Base-by-base conservation (phyloP, 805 yeast species). In the Ogataea glucozyma region DNA sequence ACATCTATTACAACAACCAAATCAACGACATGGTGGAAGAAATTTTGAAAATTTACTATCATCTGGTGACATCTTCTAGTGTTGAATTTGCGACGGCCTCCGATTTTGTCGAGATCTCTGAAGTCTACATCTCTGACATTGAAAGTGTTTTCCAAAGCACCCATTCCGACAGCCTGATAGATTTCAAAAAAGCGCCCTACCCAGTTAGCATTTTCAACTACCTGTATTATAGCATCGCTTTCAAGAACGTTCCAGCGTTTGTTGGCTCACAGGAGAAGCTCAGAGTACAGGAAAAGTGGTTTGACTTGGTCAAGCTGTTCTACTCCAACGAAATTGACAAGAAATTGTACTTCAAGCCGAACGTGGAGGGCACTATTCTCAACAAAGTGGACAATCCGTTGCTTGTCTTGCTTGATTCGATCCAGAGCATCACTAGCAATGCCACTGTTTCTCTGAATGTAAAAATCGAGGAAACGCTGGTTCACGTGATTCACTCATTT, bases 1-100 rank as follows among this genome's bases (percentile, higher is more conserved):
- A 89, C 60, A 76, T 82, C 10, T 89, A 89, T 56, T 91, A 91
- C 60, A 82, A 82, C 46, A 95, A 88, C 52, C 99, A 93, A 62
- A 78, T 85, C 4, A 75, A 83, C 12, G 97, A 90, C 60, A 83
- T 91, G 69, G 69, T 89, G 14, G 76, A 79, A 21, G 95, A 85
- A 45, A 68, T 89, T 12, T 64, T 82, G 31, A 52, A 73, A 14
- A 76, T 70, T 44, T 64, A 66, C 41, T 72, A 56, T 51, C 66
- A 43, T 52, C 66, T 27, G 16, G 31, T 14, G 8, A 13, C 31
- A 10, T 13, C 31, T 4, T 13, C 31, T 4, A 4, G n/a, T n/a
- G n/a, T n/a, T n/a, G n/a, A n/a, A n/a, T n/a, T n/a, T n/a, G n/a
- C n/a, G n/a, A n/a, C n/a, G n/a, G n/a, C n/a, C 5, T 12, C 27